These are phyloP conservation scores for Umbelopsis sp. DNA, from an alignment of 192 early-diverging fungal species.

Conservation along the genomic window DNA sequence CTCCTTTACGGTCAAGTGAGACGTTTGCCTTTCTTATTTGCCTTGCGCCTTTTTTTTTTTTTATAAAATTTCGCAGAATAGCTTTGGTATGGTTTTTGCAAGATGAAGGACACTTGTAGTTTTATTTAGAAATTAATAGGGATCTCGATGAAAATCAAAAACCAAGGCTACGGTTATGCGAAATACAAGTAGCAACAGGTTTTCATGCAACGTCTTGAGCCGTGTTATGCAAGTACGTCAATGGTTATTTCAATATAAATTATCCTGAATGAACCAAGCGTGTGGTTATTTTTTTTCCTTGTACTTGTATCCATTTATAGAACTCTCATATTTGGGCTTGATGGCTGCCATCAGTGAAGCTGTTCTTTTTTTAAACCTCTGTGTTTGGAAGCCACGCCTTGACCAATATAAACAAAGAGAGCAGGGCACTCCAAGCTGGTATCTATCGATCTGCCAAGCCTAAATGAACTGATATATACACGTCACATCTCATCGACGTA, in stretches of 20 bases:
- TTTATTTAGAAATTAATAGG: background rate
- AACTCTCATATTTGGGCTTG: too few relatives aligned
- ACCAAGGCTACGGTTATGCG: too few relatives aligned
- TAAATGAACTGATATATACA: too few relatives aligned
- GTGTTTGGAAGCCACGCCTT: background rate
- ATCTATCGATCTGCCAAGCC: slow-evolving; percentile 9
- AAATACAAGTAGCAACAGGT: too few relatives aligned
- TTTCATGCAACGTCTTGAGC: too few relatives aligned
- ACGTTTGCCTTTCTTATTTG: slow-evolving; percentile 17
- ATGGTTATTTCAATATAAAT: too few relatives aligned
- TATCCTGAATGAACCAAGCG: too few relatives aligned
- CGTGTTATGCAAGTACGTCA: too few relatives aligned
- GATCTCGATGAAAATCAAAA: too few relatives aligned
- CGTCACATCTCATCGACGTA: slow-evolving; percentile 1
- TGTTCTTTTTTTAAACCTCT: background rate
- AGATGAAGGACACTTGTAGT: background rate
- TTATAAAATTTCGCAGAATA: background rate
- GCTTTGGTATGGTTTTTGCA: background rate
- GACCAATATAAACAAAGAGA: slow-evolving; percentile 11
- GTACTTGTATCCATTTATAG: too few relatives aligned
- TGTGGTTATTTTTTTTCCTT: too few relatives aligned
- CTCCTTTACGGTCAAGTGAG: slow-evolving; percentile 24
- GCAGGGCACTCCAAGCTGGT: background rate
- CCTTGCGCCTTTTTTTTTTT: slow-evolving; percentile 9
- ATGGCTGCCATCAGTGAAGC: too few relatives aligned